phyloP scores from a whole-genome alignment of 2,329 filamentous ascomycete species.

The Fonsecaea erecta region DNA sequence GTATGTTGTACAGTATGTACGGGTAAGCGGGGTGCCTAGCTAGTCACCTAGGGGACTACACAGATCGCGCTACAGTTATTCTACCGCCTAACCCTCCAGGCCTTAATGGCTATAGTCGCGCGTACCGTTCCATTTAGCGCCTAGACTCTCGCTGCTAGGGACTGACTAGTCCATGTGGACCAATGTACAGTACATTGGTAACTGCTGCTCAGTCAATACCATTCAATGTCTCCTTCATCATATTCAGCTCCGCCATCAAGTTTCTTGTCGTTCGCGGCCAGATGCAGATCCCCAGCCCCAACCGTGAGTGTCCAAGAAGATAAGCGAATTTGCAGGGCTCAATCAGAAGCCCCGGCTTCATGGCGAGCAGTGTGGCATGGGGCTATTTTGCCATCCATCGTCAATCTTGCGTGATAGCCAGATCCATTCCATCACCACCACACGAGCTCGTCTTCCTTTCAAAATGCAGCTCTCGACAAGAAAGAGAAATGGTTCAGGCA shows the following conservation, averaged over 20 bases:
- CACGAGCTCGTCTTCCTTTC: not conserved
- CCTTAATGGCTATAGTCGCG: not conserved
- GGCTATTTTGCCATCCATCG: not conserved
- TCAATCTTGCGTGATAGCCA: not conserved
- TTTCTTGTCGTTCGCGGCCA: not conserved
- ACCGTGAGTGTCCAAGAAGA: not conserved
- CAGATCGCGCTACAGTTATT: not conserved
- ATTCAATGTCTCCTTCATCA: not conserved
- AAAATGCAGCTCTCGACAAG: not conserved
- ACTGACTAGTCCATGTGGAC: no score
- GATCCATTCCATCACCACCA: not conserved
- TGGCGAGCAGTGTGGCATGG: not conserved
- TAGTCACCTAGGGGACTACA: no score
- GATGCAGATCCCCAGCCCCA: not conserved
- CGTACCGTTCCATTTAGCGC: not conserved
- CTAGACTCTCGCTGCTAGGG: not conserved
- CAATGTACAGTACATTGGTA: no score
- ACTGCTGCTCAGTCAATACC: no score
- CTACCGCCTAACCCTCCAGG: not conserved
- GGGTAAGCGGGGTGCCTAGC: no score
- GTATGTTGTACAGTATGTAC: no score
- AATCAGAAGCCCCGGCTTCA: no score
- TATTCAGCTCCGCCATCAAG: not conserved
- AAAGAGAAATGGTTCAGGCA: not conserved
- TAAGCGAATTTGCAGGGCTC: no score